Evolutionary conservation across 352 stramenopile species (phyloP).

Genomic region (Phytopythium montanum): DNA sequence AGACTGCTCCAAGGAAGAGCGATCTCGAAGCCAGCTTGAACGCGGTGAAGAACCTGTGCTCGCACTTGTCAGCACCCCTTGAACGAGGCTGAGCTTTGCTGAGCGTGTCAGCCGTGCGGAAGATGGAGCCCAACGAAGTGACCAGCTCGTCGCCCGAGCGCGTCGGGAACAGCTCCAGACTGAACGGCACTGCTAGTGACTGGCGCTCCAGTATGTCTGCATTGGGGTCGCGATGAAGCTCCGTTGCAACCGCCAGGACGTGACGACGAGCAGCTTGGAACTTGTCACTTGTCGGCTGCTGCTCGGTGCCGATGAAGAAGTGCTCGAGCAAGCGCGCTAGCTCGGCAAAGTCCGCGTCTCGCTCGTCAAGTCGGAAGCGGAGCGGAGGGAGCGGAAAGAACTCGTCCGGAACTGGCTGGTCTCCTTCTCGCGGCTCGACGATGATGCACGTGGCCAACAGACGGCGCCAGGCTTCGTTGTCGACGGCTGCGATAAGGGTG

Average conservation of each 20-base stretch:
- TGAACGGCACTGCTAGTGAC: neutral
- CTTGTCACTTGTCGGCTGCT: neutral
- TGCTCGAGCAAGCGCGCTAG: neutral
- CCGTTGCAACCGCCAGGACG: neutral
- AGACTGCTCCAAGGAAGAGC: neutral
- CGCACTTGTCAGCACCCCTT: neutral
- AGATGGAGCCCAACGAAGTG: neutral
- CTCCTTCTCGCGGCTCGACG: neutral
- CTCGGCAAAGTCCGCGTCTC: neutral
- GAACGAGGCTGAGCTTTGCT: neutral
- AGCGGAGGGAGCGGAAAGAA: neutral
- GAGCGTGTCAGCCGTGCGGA: neutral
- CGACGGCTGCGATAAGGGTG: neutral
- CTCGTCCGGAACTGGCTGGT: neutral
- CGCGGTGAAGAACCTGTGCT: neutral
- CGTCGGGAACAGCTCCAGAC: constrained; percentile 5
- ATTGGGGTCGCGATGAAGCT: neutral
- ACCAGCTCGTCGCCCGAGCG: neutral
- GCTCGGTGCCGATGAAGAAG: neutral
- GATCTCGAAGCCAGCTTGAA: neutral
- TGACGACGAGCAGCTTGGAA: neutral
- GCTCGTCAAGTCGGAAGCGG: constrained; percentile 4
- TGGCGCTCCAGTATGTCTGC: neutral
- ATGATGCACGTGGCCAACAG: neutral
- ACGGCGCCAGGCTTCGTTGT: constrained; percentile 1